These are phyloP conservation scores for Blastobotrys terrestris DNA, from an alignment of 805 yeast species.

Conservation along the genomic window DNA sequence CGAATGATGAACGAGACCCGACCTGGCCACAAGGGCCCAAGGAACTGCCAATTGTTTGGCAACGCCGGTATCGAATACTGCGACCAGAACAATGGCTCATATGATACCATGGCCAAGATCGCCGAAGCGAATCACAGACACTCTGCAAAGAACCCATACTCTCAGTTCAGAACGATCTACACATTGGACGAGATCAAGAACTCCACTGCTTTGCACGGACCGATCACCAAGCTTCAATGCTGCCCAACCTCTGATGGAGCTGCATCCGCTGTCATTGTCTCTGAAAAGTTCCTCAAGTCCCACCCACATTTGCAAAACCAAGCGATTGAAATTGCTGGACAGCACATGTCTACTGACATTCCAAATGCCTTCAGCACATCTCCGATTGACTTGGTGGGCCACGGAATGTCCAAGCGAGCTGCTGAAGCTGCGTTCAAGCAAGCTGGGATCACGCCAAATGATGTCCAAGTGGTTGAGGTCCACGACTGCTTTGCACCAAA, in stretches of 20 bases:
- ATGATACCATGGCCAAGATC: constrained; percentile 20
- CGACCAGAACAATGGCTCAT: constrained; percentile 15
- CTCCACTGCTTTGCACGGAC: constrained; percentile 19
- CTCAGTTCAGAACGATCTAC: constrained; percentile 22
- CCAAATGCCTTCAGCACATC: constrained; percentile 16
- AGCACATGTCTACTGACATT: constrained; percentile 21
- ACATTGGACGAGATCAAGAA: constrained; percentile 22
- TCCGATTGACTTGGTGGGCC: constrained; percentile 20
- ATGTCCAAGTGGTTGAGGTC: constrained; percentile 24
- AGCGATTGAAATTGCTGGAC: constrained; percentile 23
- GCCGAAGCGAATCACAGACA: constrained; percentile 23
- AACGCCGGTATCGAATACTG: constrained; percentile 22
- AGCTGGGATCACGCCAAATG: constrained; percentile 19
- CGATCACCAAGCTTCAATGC: constrained; percentile 22
- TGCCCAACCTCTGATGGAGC: constrained; percentile 27
- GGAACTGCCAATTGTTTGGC: constrained; percentile 22
- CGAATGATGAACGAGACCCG: constrained; percentile 18
- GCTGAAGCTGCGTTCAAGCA: constrained; percentile 14
- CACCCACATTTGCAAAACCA: constrained; percentile 20
- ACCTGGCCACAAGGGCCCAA: constrained; percentile 15
- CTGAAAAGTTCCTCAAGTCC: constrained; percentile 19
- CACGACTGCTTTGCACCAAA: constrained; percentile 26
- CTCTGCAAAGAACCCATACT: constrained; percentile 24
- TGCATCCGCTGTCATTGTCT: constrained; percentile 22
- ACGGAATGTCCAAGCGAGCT: constrained; percentile 21